Percentiles rank a stretch among this genome's conserved stretches.
These are phyloP conservation scores for Amoeboaphelidium protococcarum DNA, from an alignment of 371 early-diverging fungal genomes.

Conservation along the genomic window DNA sequence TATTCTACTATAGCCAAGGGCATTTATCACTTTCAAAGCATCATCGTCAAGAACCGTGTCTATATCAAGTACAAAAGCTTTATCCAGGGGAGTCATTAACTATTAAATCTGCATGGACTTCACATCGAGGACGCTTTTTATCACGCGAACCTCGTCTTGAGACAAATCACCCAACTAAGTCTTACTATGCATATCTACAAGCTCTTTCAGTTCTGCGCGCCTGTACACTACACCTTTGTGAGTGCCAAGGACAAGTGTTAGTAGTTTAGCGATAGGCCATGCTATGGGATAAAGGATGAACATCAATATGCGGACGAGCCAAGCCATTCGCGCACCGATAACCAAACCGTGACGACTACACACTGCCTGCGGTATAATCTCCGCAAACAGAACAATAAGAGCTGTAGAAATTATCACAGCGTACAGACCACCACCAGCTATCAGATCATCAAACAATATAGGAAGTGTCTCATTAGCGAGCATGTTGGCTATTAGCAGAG, in stretches of 20 bases:
- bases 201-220: constrained; percentile 54
- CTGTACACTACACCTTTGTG: constrained; percentile 50
- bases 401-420: constrained; percentile 68
- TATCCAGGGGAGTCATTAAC: constrained; percentile 61
- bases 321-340: constrained; percentile 42
- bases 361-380: constrained; percentile 40
- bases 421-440: constrained; percentile 39
- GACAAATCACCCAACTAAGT: constrained; percentile 45
- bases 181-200: constrained; percentile 61
- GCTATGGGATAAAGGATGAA: constrained; percentile 41
- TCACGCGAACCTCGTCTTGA: constrained; percentile 69
- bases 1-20: constrained; percentile 68
- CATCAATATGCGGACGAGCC: constrained; percentile 35
- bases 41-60: constrained; percentile 32
- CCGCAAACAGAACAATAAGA: constrained; percentile 72
- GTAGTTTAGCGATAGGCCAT: constrained; percentile 42
- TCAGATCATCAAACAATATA: constrained; percentile 22
- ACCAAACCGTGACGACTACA: constrained; percentile 39
- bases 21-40: constrained; percentile 33
- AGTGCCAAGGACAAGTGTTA: constrained; percentile 50
- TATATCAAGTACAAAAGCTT: constrained; percentile 50
- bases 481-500: constrained; percentile 63
- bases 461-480: constrained; percentile 82
- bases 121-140: constrained; percentile 67
- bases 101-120: constrained; percentile 48